A percentile compares a stretch with the other conserved stretches of the same genome.
These are phyloP conservation scores for Sclerotiophoma versabilis DNA, from an alignment of 2,329 filamentous ascomycete genomes.

Conservation along the genomic window DNA sequence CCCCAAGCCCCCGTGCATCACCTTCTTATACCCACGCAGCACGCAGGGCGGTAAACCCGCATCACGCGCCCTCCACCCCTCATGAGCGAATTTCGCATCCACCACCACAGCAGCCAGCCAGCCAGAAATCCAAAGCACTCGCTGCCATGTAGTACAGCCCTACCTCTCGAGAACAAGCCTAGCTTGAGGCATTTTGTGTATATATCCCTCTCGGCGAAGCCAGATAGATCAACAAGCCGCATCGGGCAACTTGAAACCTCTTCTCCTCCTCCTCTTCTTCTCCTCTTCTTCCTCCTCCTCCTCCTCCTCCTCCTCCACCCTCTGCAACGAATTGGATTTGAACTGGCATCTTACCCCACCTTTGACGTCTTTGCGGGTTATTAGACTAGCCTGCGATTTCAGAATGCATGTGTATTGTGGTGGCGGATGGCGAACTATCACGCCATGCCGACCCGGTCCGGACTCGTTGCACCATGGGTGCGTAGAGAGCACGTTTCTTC, in stretches of 20 bases:
- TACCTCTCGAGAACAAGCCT: not conserved
- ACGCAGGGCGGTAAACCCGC: not conserved
- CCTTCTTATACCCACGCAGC: too few relatives aligned
- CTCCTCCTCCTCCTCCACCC: too few relatives aligned
- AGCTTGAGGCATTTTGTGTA: constrained; percentile 16
- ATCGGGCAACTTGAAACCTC: too few relatives aligned
- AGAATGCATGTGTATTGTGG: not conserved
- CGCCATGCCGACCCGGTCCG: constrained; percentile 8
- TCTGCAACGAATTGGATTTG: too few relatives aligned
- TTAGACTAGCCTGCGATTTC: not conserved
- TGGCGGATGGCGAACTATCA: not conserved
- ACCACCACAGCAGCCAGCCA: not conserved
- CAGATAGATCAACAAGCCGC: not conserved
- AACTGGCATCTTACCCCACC: too few relatives aligned
- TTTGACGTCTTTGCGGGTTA: not conserved
- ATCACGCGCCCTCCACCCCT: constrained; percentile 20
- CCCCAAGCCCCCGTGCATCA: too few relatives aligned
- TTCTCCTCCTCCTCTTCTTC: too few relatives aligned
- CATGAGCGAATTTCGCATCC: constrained; percentile 12
- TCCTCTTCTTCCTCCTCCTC: too few relatives aligned
- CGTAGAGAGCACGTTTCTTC: too few relatives aligned
- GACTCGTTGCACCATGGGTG: not conserved
- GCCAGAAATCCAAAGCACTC: not conserved
- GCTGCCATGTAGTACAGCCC: constrained; percentile 5
- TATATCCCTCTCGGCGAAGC: constrained; percentile 1